A percentile compares a stretch with the other conserved stretches of the same genome.
Conservation (phyloP, 1,139 yeast genomes). For the Zygosaccharomyces sapae region DNA sequence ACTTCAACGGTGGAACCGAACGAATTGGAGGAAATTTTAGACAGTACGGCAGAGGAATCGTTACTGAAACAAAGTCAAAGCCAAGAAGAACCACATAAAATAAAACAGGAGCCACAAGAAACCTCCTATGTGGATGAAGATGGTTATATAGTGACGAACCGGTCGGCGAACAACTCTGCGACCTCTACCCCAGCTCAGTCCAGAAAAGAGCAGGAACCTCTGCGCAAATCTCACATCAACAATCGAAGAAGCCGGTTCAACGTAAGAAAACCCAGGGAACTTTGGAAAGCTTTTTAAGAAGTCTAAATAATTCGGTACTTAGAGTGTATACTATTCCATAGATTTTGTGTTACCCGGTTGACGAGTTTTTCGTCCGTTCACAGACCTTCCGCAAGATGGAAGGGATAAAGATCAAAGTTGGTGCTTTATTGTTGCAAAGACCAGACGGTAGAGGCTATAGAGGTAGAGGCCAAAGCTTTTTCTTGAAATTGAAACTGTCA, state of each 20-base stretch:
- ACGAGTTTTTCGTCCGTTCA: slow-evolving; percentile 8
- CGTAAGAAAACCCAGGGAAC: slow-evolving; percentile 30
- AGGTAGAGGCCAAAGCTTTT: neutral
- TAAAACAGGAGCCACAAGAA: slow-evolving; percentile 11
- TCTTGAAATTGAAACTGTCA: neutral
- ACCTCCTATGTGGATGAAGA: slow-evolving; percentile 32
- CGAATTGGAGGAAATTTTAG: slow-evolving; percentile 31
- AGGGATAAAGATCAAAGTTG: slow-evolving; percentile 5
- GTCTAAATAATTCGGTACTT: slow-evolving; percentile 8
- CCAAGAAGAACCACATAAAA: slow-evolving; percentile 7
- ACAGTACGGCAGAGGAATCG: slow-evolving; percentile 36
- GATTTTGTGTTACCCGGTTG: slow-evolving; percentile 15
- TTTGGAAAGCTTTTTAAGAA: slow-evolving; percentile 33
- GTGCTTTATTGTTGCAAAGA: slow-evolving; percentile 2
- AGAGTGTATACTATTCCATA: neutral
- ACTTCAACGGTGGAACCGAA: slow-evolving; percentile 11
- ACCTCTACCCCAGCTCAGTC: slow-evolving; percentile 16
- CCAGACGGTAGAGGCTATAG: neutral
- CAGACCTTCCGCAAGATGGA: slow-evolving; percentile 8
- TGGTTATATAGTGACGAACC: slow-evolving; percentile 34
- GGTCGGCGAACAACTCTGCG: slow-evolving; percentile 8
- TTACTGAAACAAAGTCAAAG: slow-evolving; percentile 15
- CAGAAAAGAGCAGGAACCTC: slow-evolving; percentile 11
- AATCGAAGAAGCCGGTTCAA: slow-evolving; percentile 10
- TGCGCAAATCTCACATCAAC: slow-evolving; percentile 12